Conservation (phyloP, 2,329 filamentous ascomycete species). For the Aspergillus sp. region DNA sequence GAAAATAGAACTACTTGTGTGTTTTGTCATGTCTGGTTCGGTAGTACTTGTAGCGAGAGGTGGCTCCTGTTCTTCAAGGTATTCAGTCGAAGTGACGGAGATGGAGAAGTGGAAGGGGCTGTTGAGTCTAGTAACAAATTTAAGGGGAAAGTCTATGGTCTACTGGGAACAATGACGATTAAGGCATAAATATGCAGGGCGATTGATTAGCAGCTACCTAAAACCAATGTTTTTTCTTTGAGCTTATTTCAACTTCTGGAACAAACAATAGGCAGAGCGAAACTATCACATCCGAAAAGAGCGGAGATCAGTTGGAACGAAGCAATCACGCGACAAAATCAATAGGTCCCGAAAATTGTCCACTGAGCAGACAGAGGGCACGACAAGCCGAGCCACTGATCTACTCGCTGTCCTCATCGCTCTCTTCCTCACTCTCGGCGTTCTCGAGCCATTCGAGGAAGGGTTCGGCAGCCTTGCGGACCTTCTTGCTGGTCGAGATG, state of each 20-base stretch:
- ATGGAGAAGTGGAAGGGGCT: too few species aligned
- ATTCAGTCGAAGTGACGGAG: too few species aligned
- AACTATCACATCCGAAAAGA: constrained; percentile 4
- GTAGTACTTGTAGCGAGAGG: too few species aligned
- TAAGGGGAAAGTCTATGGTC: too few species aligned
- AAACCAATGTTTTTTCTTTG: neutral
- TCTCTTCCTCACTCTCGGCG: constrained; percentile 74
- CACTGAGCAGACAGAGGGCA: neutral
- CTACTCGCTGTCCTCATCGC: constrained; percentile 57
- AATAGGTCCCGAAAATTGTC: constrained; percentile 14
- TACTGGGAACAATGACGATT: too few species aligned
- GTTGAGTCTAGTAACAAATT: too few species aligned
- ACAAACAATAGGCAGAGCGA: neutral
- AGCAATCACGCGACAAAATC: neutral
- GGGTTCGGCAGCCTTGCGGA: constrained; percentile 88
- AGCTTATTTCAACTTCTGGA: neutral
- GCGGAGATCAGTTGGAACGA: neutral
- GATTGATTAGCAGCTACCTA: constrained; percentile 2
- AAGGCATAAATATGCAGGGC: too few species aligned
- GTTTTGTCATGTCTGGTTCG: too few species aligned
- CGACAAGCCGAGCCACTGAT: neutral
- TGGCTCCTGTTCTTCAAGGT: too few species aligned
- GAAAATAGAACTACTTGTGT: too few species aligned
- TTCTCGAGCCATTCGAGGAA: constrained; percentile 94
- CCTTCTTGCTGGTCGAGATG: constrained; percentile 84